Evolutionary conservation across 2,329 filamentous ascomycete species (phyloP), one percentile per base, ranked within the genome.

Genomic region (Beauveria bassiana): DNA sequence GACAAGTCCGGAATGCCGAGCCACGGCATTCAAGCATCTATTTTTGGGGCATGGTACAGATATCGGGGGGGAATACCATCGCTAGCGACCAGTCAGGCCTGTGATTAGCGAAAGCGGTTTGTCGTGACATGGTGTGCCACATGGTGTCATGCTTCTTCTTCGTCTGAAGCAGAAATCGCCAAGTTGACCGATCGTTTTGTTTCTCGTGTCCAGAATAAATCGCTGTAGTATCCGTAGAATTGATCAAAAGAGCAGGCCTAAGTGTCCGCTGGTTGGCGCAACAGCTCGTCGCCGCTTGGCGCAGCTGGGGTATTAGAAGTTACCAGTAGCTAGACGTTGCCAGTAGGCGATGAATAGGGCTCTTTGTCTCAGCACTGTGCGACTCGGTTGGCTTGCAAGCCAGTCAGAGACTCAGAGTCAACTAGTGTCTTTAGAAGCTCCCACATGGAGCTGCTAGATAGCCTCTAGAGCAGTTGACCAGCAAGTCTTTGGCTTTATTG

Each of bases 1-100:
- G 12, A 55, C 34, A n/a, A 54, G 50, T 42, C 59, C 59, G 51
- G 43, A 61, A 55, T 55, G 59, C 59, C 59, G 59, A 50, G 59
- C 51, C 31, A 43, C 22, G 10, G 43, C 51, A 55, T 50, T 56
- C 51, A 50, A 31, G 43, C 28, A 51, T 31, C 59, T 61, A 61
- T 61, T 61, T 61, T 61, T 61, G 59, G 58, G 28, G 42, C 40
- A 47, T 42, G 40, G 28, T 42, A 38, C 24, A 28, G 10, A 34
- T 43, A 52, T 52, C 40, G 57, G 3, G 40, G 50, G 24, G 43
- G 50, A 20, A 45, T 50, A 43, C 14, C 34, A 61, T 47, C 20
- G 42, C 50, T 52, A 52, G 28, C 28, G 28, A 16, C 42, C 42
- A 61, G 50, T 61, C 57, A 49, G 50, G 26, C 50, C 58, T 61